Evolutionary conservation across 2,329 filamentous ascomycete species (phyloP).

Genomic region (Incumbomyces delicatus): DNA sequence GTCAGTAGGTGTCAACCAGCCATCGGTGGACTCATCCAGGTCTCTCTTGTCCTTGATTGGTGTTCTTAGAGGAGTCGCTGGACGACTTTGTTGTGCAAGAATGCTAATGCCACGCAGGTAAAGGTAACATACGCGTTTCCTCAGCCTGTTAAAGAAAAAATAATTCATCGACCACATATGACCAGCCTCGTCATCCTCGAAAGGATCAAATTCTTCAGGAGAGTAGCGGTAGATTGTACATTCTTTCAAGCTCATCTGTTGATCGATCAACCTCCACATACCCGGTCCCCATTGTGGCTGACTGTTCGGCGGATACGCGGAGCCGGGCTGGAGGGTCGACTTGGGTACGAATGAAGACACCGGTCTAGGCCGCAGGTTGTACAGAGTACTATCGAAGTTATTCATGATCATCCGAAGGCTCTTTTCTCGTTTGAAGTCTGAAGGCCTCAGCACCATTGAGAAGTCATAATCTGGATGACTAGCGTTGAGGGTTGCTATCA

Average conservation of each 20-base stretch:
- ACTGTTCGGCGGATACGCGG: conserved; percentile 34
- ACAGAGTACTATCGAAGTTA: conserved; percentile 75
- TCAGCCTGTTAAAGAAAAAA: conserved; percentile 91
- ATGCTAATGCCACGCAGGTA: conserved; percentile 75
- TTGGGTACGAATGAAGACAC: conserved; percentile 26
- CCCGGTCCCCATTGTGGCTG: conserved; percentile 65
- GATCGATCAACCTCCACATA: conserved; percentile 87
- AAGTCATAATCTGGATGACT: conserved; percentile 97
- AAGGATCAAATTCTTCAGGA: conserved; percentile 72
- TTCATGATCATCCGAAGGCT: conserved; percentile 74
- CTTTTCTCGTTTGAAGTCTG: conserved; percentile 80
- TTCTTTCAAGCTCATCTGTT: conserved; percentile 84
- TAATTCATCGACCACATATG: conserved; percentile 94
- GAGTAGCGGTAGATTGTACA: conserved; percentile 86
- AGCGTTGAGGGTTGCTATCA: conserved; percentile 93
- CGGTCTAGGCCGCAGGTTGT: conserved; percentile 65
- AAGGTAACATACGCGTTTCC: conserved; percentile 88
- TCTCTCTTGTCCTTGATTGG: conserved; percentile 36
- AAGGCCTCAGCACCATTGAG: conserved; percentile 76
- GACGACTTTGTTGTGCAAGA: conserved; percentile 50
- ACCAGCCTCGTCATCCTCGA: conserved; percentile 84
- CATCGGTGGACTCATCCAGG: conserved; percentile 36
- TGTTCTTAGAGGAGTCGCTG: conserved; percentile 42
- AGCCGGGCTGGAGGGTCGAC: conserved; percentile 24
- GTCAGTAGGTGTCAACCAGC: conserved; percentile 35